Conservation (phyloP, 805 yeast species). For the Zygotorulaspora chibaensis region DNA sequence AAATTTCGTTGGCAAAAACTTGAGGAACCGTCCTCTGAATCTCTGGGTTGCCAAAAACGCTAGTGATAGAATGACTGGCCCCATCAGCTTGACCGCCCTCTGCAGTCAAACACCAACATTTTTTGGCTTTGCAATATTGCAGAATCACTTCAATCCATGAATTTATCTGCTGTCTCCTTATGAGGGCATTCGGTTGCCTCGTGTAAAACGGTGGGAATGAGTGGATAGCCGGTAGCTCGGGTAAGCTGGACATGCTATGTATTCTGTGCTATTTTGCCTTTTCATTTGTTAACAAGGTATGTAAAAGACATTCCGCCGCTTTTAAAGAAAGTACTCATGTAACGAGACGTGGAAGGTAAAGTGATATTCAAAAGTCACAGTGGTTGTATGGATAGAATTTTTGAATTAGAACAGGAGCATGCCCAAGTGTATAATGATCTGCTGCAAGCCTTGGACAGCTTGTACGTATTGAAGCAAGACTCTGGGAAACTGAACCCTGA, state of each 20-base stretch:
- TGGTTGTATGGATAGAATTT: conserved; percentile 12
- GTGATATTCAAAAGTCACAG: not conserved
- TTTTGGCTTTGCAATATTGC: conserved; percentile 52
- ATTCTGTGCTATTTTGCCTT: not conserved
- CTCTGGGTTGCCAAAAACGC: conserved; percentile 47
- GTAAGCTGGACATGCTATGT: not conserved
- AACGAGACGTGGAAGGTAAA: not conserved
- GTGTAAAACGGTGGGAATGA: conserved; percentile 91
- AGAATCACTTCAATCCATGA: conserved; percentile 71
- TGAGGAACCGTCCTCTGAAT: conserved; percentile 53
- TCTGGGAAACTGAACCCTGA: conserved; percentile 5
- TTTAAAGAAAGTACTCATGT: not conserved
- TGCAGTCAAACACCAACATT: conserved; percentile 49
- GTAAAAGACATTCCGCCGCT: not conserved
- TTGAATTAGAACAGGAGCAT: conserved; percentile 29
- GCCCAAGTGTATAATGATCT: conserved; percentile 34
- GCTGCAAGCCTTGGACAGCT: conserved; percentile 32
- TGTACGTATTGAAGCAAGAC: conserved; percentile 22
- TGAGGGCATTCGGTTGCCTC: conserved; percentile 75
- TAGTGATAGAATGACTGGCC: conserved; percentile 7
- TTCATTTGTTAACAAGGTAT: not conserved
- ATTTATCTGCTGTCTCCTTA: conserved; percentile 70
- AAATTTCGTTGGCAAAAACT: conserved; percentile 52
- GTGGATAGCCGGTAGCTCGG: conserved; percentile 50
- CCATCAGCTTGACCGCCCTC: conserved; percentile 34